Base-by-base conservation (phyloP, 768 basidiomycete species). In the Lentinula aciculospora region DNA sequence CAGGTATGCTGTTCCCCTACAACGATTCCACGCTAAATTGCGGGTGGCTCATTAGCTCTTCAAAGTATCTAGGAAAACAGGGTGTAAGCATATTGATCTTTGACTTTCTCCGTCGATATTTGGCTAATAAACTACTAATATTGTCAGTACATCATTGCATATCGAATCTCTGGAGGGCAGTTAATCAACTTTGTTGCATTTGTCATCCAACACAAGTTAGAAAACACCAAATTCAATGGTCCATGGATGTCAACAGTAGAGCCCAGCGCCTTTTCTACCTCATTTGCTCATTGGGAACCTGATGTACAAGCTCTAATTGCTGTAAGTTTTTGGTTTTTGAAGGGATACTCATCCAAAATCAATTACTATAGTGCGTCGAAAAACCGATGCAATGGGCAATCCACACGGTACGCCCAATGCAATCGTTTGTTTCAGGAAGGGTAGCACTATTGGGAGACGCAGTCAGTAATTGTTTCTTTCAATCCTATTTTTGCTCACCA, bases 171-270 rank as follows among this genome's bases (percentile, higher is more conserved):
- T 3, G 74, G 74, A 29, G 84, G 85, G 5, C 78, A 73, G 61
- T 68, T 76, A 59, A 71, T 90, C 62, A 90, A 88, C 62, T 76
- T 88, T 57, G 86, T 79, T 17, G 84, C 82, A 1, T 84, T 85
- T 63, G 73, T 69, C 25, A 66, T 77, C 19, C 71, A 73, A 25
- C 77, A 78, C 59, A 79, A 84, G 28, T 70, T 79, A n/a, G 79
- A 86, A 62, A 70, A 73, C 58, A 79, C 83, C 1, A 66, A 67
- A 23, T 82, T 75, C 58, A 68, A 76, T 12, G 79, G 76, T 3
- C 71, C 79, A 13, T 85, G 82, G 84, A 76, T 84, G 4, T 71
- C 71, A 29, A 73, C 74, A 6, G 64, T 77, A 1, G 72, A 79
- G 21, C 75, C 69, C 55, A 65, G 74, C 23, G 81, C 85, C 51